These are phyloP conservation scores for Colletotrichum eleusines DNA, from an alignment of 2,329 filamentous ascomycete genomes.

Conservation along the genomic window DNA sequence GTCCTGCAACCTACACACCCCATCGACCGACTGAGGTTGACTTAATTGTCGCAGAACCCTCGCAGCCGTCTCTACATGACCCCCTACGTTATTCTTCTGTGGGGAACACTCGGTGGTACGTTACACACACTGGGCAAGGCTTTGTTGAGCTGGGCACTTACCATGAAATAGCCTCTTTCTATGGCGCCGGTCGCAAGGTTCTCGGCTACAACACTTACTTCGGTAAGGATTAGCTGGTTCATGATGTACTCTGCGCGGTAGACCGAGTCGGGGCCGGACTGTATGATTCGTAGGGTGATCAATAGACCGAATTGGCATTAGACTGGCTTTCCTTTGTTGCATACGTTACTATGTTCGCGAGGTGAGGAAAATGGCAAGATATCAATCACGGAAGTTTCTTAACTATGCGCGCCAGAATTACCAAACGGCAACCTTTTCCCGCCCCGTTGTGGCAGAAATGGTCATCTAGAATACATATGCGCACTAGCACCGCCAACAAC, in stretches of 20 bases:
- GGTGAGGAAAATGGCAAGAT: constrained; percentile 20
- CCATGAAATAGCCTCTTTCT: constrained; percentile 65
- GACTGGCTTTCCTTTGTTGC: constrained; percentile 15
- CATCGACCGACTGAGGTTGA: constrained; percentile 25
- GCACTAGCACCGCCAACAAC: neutral
- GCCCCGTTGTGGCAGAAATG: constrained; percentile 19
- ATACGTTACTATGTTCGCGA: constrained; percentile 14
- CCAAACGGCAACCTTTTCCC: constrained; percentile 24
- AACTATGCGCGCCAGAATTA: constrained; percentile 26
- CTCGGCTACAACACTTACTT: constrained; percentile 86
- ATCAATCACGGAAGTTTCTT: constrained; percentile 21
- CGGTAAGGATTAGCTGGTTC: constrained; percentile 60
- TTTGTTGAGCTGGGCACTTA: constrained; percentile 42
- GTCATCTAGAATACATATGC: constrained; percentile 37
- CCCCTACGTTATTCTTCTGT: constrained; percentile 76
- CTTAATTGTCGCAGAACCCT: constrained; percentile 62
- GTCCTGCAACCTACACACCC: neutral
- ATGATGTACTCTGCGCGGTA: neutral
- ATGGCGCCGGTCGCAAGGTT: constrained; percentile 80
- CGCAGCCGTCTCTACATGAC: constrained; percentile 74
- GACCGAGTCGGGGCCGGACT: constrained; percentile 15
- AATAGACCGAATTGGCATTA: constrained; percentile 33
- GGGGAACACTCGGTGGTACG: constrained; percentile 73
- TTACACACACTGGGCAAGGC: constrained; percentile 41
- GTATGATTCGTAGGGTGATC: constrained; percentile 37